Percentiles rank a stretch among this genome's conserved stretches.
phyloP scores from a whole-genome alignment of 352 stramenopile genomes.

The Phytophthora cajani region DNA sequence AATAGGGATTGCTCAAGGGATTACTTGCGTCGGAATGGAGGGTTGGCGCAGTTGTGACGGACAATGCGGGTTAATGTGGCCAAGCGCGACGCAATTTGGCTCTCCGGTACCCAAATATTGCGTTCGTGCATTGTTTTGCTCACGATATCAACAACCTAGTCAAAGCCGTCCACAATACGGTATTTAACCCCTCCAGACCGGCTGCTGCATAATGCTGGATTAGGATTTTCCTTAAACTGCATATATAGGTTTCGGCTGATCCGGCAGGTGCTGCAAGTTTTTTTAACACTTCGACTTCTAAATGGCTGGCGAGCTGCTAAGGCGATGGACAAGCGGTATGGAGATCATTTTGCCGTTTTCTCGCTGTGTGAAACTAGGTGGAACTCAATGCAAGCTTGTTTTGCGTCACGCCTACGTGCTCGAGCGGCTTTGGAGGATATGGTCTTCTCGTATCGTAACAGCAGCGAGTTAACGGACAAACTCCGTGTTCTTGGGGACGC shows the following conservation, averaged over 20 bases:
- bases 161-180: constrained; percentile 15
- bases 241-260: constrained; percentile 2
- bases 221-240: no score
- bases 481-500: background rate
- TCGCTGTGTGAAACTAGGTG: constrained; percentile 15
- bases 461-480: background rate
- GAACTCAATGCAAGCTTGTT: constrained; percentile 25
- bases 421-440: constrained; percentile 12
- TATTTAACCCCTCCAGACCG: no score
- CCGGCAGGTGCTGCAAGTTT: constrained; percentile 10
- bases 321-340: constrained; percentile 15
- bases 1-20: no score
- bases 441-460: constrained; percentile 14
- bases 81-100: constrained; percentile 20
- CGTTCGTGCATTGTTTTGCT: constrained; percentile 20
- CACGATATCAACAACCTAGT: constrained; percentile 32
- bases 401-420: constrained; percentile 14
- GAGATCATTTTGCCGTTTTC: constrained; percentile 11
- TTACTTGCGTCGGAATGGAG: no score
- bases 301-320: constrained; percentile 13
- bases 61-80: constrained; percentile 21
- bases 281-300: constrained; percentile 25
- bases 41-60: constrained; percentile 16
- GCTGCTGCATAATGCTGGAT: no score
- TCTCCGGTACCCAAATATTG: constrained; percentile 16